Evolutionary conservation across 257 asterid species (phyloP).

Genomic region (Verbena officinalis): DNA sequence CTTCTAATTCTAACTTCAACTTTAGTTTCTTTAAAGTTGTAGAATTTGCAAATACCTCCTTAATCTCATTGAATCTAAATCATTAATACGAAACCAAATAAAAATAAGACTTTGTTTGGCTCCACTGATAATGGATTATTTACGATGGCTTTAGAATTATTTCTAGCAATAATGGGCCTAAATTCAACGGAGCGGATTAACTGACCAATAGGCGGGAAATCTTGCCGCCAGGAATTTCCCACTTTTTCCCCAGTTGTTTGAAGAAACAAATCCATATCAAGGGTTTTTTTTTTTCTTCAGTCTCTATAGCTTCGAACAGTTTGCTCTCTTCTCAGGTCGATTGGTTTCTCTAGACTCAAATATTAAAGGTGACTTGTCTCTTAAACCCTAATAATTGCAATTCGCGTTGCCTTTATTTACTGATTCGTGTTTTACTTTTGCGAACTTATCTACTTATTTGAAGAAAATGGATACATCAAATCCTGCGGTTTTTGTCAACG

Average conservation of each 20-base stretch:
- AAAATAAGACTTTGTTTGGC: background rate
- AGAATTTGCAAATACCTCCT: too few species aligned
- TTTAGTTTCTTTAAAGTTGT: too few species aligned
- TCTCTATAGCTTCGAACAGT: background rate
- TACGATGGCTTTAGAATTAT: background rate
- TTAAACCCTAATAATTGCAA: constrained; percentile 7
- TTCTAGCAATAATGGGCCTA: too few species aligned
- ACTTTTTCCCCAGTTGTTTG: background rate
- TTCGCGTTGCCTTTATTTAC: background rate
- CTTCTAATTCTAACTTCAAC: too few species aligned
- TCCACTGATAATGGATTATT: background rate
- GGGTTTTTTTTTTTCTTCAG: constrained; percentile 6
- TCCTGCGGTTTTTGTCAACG: constrained; percentile 87
- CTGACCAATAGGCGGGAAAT: constrained; percentile 35
- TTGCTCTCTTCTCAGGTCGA: background rate
- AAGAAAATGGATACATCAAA: constrained; percentile 76
- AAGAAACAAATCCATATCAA: background rate
- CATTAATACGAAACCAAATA: background rate
- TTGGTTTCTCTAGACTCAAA: background rate
- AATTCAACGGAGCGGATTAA: background rate
- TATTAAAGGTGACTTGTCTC: constrained; percentile 2
- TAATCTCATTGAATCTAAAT: background rate
- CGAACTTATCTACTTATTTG: background rate
- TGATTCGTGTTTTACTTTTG: too few species aligned
- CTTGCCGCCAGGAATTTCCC: constrained; percentile 30